Evolutionary conservation across 2,329 filamentous ascomycete species (phyloP).

Genomic region (Fusarium globosum): DNA sequence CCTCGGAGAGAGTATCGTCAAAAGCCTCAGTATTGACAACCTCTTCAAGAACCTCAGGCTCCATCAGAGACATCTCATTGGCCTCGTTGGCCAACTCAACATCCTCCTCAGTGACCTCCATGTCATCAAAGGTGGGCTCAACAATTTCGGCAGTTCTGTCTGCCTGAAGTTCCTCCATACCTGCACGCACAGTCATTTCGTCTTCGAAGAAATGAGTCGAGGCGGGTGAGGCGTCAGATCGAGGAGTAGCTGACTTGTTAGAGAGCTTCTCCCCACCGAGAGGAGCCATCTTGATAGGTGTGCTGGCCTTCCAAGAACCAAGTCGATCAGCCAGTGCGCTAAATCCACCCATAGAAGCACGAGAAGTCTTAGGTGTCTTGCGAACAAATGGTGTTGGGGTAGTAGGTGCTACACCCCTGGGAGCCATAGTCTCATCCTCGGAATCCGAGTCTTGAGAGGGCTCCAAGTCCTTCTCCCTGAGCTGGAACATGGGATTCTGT

Average conservation of each 20-base stretch:
- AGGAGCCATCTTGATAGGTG: constrained; percentile 52
- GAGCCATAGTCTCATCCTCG: constrained; percentile 60
- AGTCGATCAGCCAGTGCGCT: constrained; percentile 73
- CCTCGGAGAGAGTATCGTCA: constrained; percentile 66
- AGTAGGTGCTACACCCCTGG: constrained; percentile 49
- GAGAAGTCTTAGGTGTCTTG: constrained; percentile 43
- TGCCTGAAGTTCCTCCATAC: constrained; percentile 24
- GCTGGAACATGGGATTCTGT: constrained; percentile 48
- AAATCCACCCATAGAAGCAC: constrained; percentile 61
- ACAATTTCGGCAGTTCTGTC: constrained; percentile 41
- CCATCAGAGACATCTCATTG: constrained; percentile 68
- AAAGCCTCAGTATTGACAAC: constrained; percentile 48
- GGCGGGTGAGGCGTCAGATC: constrained; percentile 51
- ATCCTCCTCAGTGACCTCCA: constrained; percentile 65
- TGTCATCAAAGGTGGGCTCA: constrained; percentile 55
- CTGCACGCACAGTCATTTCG: constrained; percentile 60
- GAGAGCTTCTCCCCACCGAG: constrained; percentile 50
- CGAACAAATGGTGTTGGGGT: constrained; percentile 55
- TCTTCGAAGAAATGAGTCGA: constrained; percentile 70
- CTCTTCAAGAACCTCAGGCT: constrained; percentile 55
- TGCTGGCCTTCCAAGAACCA: constrained; percentile 70
- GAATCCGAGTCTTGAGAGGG: constrained; percentile 58
- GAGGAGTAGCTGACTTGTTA: constrained; percentile 50
- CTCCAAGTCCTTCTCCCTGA: constrained; percentile 61
- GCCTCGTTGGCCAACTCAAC: constrained; percentile 68